These are phyloP conservation scores for Aspergillus floridensis DNA, from an alignment of 2,329 filamentous ascomycete species.

Conservation along the genomic window DNA sequence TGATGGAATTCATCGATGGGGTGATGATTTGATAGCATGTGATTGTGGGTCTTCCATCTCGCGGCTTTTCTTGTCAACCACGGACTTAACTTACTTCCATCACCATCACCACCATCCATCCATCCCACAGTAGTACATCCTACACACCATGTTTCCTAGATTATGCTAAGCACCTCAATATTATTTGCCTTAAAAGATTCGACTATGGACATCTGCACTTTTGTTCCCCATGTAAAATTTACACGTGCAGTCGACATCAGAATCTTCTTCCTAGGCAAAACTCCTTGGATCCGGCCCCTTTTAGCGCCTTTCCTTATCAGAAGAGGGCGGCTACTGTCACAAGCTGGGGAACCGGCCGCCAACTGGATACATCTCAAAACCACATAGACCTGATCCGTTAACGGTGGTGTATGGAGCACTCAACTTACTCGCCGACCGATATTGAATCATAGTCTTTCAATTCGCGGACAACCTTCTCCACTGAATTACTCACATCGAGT, in stretches of 20 bases:
- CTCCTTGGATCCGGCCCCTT: neutral
- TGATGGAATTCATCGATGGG: neutral
- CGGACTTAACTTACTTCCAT: neutral
- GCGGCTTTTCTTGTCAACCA: neutral
- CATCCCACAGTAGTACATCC: neutral
- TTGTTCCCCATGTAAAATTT: neutral
- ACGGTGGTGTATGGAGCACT: neutral
- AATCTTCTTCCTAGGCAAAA: neutral
- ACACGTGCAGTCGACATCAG: neutral
- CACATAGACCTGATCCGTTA: neutral
- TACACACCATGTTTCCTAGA: neutral
- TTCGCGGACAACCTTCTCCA: neutral
- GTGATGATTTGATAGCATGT: slow-evolving; percentile 24
- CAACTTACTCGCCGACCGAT: neutral
- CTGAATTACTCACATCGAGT: neutral
- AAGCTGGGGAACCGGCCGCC: neutral
- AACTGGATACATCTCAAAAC: neutral
- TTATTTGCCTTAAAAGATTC: neutral
- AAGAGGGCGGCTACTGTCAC: neutral
- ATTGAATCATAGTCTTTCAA: neutral
- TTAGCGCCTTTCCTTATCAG: neutral
- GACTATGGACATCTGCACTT: neutral
- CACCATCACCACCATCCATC: neutral
- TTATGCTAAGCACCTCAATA: neutral
- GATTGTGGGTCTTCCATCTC: slow-evolving; percentile 30